Percentiles rank a stretch among this genome's conserved stretches.
Evolutionary conservation across 495 filamentous ascomycete species (phyloP).

Genomic region (Penicillium turbatum): DNA sequence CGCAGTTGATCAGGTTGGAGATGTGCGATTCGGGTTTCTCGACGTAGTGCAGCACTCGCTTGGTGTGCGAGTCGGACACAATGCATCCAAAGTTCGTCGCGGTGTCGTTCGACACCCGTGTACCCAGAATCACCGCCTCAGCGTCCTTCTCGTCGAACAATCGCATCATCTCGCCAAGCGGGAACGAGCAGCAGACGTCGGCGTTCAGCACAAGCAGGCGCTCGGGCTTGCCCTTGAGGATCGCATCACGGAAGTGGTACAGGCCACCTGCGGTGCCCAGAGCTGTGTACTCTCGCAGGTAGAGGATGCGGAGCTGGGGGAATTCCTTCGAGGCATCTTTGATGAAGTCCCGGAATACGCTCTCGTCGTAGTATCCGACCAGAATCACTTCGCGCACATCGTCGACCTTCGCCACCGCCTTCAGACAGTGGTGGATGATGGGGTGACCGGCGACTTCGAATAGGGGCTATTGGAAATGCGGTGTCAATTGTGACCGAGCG

Average conservation of each 20-base stretch:
- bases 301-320: slow-evolving; percentile 86
- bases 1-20: slow-evolving; percentile 98
- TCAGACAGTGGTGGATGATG: slow-evolving; percentile 96
- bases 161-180: slow-evolving; percentile 88
- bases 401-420: slow-evolving; percentile 84
- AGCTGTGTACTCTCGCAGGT: slow-evolving; percentile 96
- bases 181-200: slow-evolving; percentile 99
- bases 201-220: slow-evolving; percentile 96
- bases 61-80: slow-evolving; percentile 90
- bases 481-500: slow-evolving; percentile 10
- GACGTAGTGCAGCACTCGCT: slow-evolving; percentile 97
- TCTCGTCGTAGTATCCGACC: slow-evolving; percentile 98
- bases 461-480: slow-evolving; percentile 63
- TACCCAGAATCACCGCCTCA: slow-evolving; percentile 95
- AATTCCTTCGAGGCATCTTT: slow-evolving; percentile 81
- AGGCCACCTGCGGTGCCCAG: slow-evolving; percentile 93
- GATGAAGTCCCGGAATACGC: slow-evolving; percentile 95
- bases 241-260: slow-evolving; percentile 99
- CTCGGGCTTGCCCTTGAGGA: slow-evolving; percentile 92
- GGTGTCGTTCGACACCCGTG: slow-evolving; percentile 84
- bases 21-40: slow-evolving; percentile 99
- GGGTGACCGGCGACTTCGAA: slow-evolving; percentile 98
- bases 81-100: slow-evolving; percentile 98
- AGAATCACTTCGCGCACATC: slow-evolving; percentile 94
- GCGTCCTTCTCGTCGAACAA: slow-evolving; percentile 94